A percentile compares a stretch with the other conserved stretches of the same genome.
Conservation (phyloP, 2,329 filamentous ascomycete genomes). For the Chalaropsis thielavioides region DNA sequence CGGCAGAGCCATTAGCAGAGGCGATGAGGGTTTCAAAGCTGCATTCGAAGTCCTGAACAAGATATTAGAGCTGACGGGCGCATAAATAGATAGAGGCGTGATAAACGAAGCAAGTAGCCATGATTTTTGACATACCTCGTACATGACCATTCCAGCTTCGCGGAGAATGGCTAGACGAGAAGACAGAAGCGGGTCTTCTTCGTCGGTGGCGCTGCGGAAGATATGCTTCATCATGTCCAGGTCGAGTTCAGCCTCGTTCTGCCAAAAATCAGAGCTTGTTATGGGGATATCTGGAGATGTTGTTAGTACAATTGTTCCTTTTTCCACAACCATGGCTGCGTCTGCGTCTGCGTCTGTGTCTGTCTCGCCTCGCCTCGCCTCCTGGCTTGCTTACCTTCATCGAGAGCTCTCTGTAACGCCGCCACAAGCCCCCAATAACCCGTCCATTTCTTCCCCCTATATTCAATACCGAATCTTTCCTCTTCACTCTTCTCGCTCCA, state of each 20-base stretch:
- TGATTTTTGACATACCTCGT: conserved; percentile 40
- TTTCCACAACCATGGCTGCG: background rate
- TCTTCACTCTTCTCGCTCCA: conserved; percentile 63
- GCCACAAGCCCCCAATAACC: conserved; percentile 94
- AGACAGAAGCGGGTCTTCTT: conserved; percentile 71
- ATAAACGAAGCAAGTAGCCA: background rate
- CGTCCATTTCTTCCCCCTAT: conserved; percentile 69
- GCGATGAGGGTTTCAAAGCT: conserved; percentile 60
- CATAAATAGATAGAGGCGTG: background rate
- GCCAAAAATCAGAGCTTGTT: conserved; percentile 78
- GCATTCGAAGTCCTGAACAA: conserved; percentile 54
- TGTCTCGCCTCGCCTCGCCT: too few species aligned
- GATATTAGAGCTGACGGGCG: background rate
- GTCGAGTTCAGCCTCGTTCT: conserved; percentile 58
- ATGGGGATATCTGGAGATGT: conserved; percentile 59
- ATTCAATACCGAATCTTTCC: conserved; percentile 70
- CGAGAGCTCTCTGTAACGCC: conserved; percentile 68
- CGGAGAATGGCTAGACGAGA: conserved; percentile 66
- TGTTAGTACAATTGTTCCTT: background rate
- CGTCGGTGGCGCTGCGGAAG: conserved; percentile 74
- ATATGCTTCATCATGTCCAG: conserved; percentile 59
- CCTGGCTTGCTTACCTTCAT: conserved; percentile 47
- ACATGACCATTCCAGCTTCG: conserved; percentile 68
- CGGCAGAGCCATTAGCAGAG: conserved; percentile 64
- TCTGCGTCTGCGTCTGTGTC: background rate